Evolutionary conservation across 208 protist genomes (phyloP).

Genomic region (Acanthamoeba healyi): DNA sequence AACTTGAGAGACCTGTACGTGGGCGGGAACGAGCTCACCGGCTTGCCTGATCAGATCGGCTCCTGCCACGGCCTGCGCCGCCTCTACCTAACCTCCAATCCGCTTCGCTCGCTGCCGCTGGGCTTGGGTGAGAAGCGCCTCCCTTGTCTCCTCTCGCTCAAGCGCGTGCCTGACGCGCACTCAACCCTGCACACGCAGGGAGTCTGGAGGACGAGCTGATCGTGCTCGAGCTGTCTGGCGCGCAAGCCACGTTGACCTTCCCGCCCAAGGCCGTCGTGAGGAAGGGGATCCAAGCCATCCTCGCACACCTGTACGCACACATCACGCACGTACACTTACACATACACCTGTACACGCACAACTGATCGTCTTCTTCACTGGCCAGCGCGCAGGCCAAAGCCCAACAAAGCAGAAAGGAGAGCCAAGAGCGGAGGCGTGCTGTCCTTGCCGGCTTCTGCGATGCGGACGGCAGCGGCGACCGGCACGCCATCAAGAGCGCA

Average conservation of each 20-base stretch:
- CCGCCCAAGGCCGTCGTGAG: background rate
- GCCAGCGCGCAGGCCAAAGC: background rate
- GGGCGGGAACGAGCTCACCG: conserved; percentile 25
- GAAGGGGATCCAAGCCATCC: conserved; percentile 22
- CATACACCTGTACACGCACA: no score
- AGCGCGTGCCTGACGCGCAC: background rate
- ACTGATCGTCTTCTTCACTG: no score
- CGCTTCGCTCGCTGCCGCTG: background rate
- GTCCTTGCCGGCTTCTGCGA: background rate
- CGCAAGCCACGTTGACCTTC: background rate
- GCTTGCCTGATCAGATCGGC: conserved; percentile 4
- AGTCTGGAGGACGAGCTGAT: conserved; percentile 5
- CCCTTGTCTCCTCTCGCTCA: background rate
- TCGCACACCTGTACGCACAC: background rate
- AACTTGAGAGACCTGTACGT: conserved; percentile 29
- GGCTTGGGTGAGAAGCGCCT: background rate
- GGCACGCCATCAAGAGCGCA: no score
- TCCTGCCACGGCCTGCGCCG: conserved; percentile 11
- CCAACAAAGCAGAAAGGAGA: background rate
- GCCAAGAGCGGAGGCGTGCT: background rate
- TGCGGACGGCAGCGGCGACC: background rate
- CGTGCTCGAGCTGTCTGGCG: conserved; percentile 9
- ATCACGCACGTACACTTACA: background rate
- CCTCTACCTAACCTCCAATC: conserved; percentile 40
- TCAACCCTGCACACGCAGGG: background rate